A percentile compares a stretch with the other conserved stretches of the same genome.
phyloP scores from a whole-genome alignment of 129 eudicot species.

The Lonicera japonica region DNA sequence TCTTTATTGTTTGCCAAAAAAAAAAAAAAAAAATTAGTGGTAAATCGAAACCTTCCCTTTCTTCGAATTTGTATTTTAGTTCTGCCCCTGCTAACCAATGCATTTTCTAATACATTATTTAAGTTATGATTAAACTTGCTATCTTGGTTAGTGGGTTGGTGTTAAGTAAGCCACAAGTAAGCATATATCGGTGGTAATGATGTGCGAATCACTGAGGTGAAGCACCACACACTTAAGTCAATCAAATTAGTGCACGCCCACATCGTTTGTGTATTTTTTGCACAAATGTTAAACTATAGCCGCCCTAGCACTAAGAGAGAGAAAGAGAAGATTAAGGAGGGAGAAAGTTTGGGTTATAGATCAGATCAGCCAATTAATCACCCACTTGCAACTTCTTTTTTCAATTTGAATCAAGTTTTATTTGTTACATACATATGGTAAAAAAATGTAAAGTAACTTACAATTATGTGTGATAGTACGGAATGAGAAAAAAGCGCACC shows the following conservation, averaged over 20 bases:
- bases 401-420: background rate
- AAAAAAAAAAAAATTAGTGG: too few species aligned
- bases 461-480: too few species aligned
- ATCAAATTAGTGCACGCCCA: constrained; percentile 10
- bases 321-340: background rate
- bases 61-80: too few species aligned
- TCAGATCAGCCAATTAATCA: too few species aligned
- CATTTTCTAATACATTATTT: too few species aligned
- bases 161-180: constrained; percentile 5
- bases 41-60: too few species aligned
- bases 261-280: background rate
- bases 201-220: constrained; percentile 18
- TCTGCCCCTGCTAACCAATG: too few species aligned
- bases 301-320: background rate
- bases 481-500: too few species aligned
- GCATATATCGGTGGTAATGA: background rate
- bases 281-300: background rate
- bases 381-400: background rate
- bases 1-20: too few species aligned
- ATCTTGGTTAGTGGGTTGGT: background rate
- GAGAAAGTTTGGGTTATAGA: background rate
- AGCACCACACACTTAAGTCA: constrained; percentile 10
- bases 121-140: background rate
- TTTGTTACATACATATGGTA: too few species aligned
- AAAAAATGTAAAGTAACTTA: too few species aligned